Percentiles rank a stretch among this genome's conserved stretches.
These are phyloP conservation scores for Neopestalotiopsis sp. DNA, from an alignment of 2,329 filamentous ascomycete species.

Conservation along the genomic window DNA sequence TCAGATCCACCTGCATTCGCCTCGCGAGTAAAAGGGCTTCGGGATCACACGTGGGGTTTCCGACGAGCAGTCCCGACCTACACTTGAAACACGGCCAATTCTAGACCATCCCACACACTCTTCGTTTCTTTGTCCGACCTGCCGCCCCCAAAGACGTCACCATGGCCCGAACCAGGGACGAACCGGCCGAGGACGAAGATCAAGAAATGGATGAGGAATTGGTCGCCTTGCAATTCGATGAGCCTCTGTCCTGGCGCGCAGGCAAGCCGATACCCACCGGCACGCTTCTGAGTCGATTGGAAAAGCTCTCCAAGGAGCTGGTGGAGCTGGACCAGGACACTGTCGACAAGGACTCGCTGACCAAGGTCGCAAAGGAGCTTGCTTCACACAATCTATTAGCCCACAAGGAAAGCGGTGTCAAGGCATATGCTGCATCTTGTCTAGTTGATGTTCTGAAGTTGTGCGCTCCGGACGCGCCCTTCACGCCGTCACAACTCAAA, in stretches of 20 bases:
- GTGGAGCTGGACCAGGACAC: conserved; percentile 86
- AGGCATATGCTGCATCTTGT: conserved; percentile 86
- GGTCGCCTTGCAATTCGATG: conserved; percentile 74
- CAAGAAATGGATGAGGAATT: conserved; percentile 45
- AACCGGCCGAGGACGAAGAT: conserved; percentile 42
- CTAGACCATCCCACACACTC: background rate
- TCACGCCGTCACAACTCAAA: conserved; percentile 88
- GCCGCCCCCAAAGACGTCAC: conserved; percentile 4
- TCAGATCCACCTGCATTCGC: background rate
- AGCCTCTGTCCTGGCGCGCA: conserved; percentile 88
- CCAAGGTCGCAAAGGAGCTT: conserved; percentile 82
- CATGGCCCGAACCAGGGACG: conserved; percentile 47
- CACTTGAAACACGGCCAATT: conserved; percentile 6
- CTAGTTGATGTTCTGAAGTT: conserved; percentile 91
- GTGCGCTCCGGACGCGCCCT: conserved; percentile 93
- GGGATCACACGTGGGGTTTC: conserved; percentile 15
- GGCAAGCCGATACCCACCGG: conserved; percentile 86
- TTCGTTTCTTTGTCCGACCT: conserved; percentile 5
- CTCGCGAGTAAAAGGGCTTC: background rate
- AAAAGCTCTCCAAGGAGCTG: conserved; percentile 82
- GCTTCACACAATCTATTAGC: conserved; percentile 80
- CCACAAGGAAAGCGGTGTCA: conserved; percentile 93
- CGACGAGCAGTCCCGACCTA: background rate
- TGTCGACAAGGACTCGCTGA: conserved; percentile 81
- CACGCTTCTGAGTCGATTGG: conserved; percentile 81